Percentiles rank a stretch among this genome's conserved stretches.
These are phyloP conservation scores for Agroathelia rolfsii DNA, from an alignment of 1,284 basidiomycete genomes.

Conservation along the genomic window DNA sequence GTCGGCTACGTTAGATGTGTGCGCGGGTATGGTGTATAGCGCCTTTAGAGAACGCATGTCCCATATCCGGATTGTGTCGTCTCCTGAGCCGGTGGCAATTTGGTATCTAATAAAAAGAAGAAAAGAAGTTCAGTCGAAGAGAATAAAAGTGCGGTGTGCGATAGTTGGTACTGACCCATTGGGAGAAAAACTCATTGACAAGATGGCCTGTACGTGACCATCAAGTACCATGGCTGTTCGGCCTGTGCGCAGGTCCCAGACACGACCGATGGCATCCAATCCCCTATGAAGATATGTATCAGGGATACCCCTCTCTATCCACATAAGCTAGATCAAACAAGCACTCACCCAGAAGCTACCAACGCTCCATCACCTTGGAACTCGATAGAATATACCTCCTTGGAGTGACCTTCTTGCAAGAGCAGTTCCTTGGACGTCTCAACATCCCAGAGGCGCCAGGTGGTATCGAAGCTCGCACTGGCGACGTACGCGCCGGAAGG, in stretches of 20 bases:
- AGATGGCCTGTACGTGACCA: conserved; percentile 92
- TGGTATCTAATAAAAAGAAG: conserved; percentile 65
- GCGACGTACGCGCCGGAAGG: conserved; percentile 89
- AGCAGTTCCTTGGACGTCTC: conserved; percentile 73
- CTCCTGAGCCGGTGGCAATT: conserved; percentile 91
- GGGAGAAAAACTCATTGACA: conserved; percentile 87
- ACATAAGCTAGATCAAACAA: not conserved
- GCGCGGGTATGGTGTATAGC: conserved; percentile 95
- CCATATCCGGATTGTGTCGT: conserved; percentile 98
- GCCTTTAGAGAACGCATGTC: conserved; percentile 89
- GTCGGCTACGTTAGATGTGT: conserved; percentile 90
- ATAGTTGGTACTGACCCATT: conserved; percentile 64
- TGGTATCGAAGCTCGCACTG: conserved; percentile 94
- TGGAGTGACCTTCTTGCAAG: conserved; percentile 94
- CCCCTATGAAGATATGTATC: conserved; percentile 44
- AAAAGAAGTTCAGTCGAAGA: conserved; percentile 9
- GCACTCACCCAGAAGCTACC: conserved; percentile 77
- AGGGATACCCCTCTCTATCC: too few species aligned
- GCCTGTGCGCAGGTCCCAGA: conserved; percentile 95
- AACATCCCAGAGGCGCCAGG: conserved; percentile 98
- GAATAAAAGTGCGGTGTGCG: too few species aligned
- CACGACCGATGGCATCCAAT: conserved; percentile 91
- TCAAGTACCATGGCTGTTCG: conserved; percentile 97
- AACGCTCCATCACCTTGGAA: conserved; percentile 95
- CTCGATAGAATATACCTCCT: conserved; percentile 91